phyloP scores from a whole-genome alignment of 345 rosid genomes.

The Eucalyptus shirleyi region DNA sequence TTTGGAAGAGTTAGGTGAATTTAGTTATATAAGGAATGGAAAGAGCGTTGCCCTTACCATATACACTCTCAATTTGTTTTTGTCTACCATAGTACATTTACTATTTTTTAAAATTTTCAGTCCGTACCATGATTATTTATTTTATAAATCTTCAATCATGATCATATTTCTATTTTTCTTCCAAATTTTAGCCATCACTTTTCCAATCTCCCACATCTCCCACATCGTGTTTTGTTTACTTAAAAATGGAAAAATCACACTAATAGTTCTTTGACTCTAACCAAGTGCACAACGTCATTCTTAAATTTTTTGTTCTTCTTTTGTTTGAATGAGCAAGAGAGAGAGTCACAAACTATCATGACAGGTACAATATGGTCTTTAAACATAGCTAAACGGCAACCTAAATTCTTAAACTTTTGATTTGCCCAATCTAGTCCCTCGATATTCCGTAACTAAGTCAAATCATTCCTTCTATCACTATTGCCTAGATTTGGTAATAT shows the following conservation, averaged over 20 bases:
- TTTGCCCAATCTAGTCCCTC: neutral
- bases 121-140: neutral
- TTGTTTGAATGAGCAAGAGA: neutral
- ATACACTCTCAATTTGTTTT: neutral
- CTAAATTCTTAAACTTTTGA: neutral
- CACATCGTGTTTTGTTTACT: neutral
- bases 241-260: neutral
- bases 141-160: neutral
- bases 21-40: too few relatives aligned
- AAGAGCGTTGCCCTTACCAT: neutral
- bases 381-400: neutral
- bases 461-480: neutral
- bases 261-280: neutral
- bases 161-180: neutral
- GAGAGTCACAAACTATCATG: neutral
- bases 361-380: neutral
- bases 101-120: too few relatives aligned
- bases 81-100: neutral
- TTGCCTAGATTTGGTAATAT: too few relatives aligned
- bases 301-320: neutral
- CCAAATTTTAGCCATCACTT: neutral
- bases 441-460: neutral
- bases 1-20: too few relatives aligned
- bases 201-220: neutral
- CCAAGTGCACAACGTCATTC: rapidly evolving